Percentiles rank a stretch among this genome's conserved stretches.
Conservation (phyloP, 169 alveolate species). For the Eimeria maxima region DNA sequence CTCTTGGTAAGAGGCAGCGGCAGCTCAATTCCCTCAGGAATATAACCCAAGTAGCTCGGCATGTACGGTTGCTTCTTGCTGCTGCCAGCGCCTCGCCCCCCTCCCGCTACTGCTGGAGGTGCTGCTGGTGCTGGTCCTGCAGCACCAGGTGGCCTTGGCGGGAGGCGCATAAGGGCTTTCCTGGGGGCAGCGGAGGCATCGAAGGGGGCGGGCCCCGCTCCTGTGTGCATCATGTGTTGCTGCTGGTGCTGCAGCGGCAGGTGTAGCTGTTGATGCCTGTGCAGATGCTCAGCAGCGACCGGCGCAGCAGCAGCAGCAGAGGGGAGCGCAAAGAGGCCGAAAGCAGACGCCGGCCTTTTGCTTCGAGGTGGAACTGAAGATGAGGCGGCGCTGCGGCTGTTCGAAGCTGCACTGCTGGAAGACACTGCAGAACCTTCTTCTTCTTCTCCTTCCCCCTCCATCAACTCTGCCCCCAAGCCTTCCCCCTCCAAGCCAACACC, state of each 20-base stretch:
- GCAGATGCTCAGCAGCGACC: no score
- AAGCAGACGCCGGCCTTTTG: no score
- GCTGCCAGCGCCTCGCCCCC: not conserved
- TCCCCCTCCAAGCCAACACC: not conserved
- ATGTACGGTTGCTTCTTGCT: conserved; percentile 33
- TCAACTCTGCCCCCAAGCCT: not conserved
- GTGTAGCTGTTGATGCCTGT: no score
- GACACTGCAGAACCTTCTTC: conserved; percentile 14
- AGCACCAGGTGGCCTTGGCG: no score
- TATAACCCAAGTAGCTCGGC: conserved; percentile 29
- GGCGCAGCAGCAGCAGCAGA: no score
- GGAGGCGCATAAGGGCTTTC: conserved; percentile 1
- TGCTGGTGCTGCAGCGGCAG: no score
- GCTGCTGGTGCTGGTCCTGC: no score
- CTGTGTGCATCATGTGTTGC: no score
- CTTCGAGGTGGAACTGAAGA: not conserved
- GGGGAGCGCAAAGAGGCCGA: no score
- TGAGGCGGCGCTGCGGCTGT: conserved; percentile 30
- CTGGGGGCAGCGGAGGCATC: not conserved
- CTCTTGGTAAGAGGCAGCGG: not conserved
- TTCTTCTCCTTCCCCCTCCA: conserved; percentile 35
- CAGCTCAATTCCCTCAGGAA: conserved; percentile 13
- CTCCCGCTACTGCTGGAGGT: no score
- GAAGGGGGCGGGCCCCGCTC: not conserved
- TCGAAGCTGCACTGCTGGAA: not conserved